Evolutionary conservation across 2,329 filamentous ascomycete species (phyloP).

Genomic region (Curvularia lunata): DNA sequence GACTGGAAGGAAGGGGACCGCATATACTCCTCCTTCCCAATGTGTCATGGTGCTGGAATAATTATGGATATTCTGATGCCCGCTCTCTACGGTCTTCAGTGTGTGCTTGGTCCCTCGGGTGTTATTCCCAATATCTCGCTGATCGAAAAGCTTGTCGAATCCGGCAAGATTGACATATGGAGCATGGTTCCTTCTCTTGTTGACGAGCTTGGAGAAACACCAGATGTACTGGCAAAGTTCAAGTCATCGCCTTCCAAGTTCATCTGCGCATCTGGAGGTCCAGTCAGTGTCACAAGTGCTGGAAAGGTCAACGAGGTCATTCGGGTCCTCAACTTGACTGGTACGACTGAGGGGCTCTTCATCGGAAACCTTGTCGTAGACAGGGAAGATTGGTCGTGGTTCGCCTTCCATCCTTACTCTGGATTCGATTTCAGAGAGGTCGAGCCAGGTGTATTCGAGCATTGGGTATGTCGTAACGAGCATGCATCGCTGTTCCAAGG

Average conservation of each 20-base stretch:
- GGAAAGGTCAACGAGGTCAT: constrained; percentile 27
- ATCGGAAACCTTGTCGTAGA: constrained; percentile 23
- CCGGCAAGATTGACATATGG: constrained; percentile 41
- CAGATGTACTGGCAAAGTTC: constrained; percentile 28
- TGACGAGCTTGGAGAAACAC: constrained; percentile 33
- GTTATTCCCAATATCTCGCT: constrained; percentile 49
- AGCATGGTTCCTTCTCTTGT: constrained; percentile 34
- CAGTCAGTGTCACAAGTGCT: constrained; percentile 24
- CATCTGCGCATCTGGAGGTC: constrained; percentile 48
- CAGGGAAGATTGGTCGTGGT: constrained; percentile 33
- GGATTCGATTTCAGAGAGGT: constrained; percentile 34
- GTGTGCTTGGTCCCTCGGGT: constrained; percentile 46
- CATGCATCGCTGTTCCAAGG: constrained; percentile 30
- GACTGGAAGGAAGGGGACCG: constrained; percentile 31
- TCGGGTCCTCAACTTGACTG: constrained; percentile 29
- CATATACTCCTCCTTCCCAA: constrained; percentile 46
- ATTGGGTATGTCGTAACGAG: constrained; percentile 45
- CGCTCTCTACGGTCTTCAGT: constrained; percentile 45
- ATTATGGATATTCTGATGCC: constrained; percentile 53
- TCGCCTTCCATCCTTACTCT: constrained; percentile 30
- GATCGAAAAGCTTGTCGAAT: constrained; percentile 43
- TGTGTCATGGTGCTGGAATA: constrained; percentile 50
- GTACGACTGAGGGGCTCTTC: constrained; percentile 33
- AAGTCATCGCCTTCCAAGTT: constrained; percentile 19
- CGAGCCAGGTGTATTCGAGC: constrained; percentile 42